Conservation (phyloP, 1,139 yeast genomes). For the Yamadazyma atlantica region DNA sequence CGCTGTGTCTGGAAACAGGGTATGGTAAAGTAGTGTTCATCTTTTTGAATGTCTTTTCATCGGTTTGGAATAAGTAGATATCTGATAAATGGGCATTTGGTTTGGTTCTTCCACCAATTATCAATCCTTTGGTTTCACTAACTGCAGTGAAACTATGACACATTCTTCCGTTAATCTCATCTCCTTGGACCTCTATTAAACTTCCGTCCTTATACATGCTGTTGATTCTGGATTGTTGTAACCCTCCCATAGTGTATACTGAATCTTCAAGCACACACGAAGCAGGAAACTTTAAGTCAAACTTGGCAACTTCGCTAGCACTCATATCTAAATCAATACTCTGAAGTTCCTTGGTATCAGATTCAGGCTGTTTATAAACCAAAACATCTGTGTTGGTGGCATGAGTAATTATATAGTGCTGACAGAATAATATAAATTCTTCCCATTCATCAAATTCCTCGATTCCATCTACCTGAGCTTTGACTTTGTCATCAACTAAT, state of each 20-base stretch:
- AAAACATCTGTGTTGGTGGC: slow-evolving; percentile 45
- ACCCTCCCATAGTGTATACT: slow-evolving; percentile 54
- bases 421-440: slow-evolving; percentile 74
- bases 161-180: slow-evolving; percentile 49
- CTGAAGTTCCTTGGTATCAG: slow-evolving; percentile 5
- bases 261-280: slow-evolving; percentile 24
- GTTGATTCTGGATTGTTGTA: slow-evolving; percentile 43
- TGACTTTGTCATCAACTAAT: slow-evolving; percentile 40
- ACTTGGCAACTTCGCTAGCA: slow-evolving; percentile 4
- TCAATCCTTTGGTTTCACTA: slow-evolving; percentile 24
- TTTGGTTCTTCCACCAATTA: slow-evolving; percentile 71
- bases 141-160: slow-evolving; percentile 54
- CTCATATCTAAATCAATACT: not conserved
- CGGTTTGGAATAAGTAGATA: slow-evolving; percentile 21
- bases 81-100: slow-evolving; percentile 50
- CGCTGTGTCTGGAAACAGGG: slow-evolving; percentile 55
- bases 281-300: slow-evolving; percentile 51
- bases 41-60: slow-evolving; percentile 29
- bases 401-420: slow-evolving; percentile 70
- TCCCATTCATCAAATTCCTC: slow-evolving; percentile 86
- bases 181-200: slow-evolving; percentile 3
- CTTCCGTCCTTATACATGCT: slow-evolving; percentile 15
- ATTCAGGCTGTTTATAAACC: slow-evolving; percentile 9
- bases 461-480: slow-evolving; percentile 38
- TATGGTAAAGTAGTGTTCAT: slow-evolving; percentile 36